phyloP scores from a whole-genome alignment of 176 grass and related monocot species.

The Aegilops speltoides region DNA sequence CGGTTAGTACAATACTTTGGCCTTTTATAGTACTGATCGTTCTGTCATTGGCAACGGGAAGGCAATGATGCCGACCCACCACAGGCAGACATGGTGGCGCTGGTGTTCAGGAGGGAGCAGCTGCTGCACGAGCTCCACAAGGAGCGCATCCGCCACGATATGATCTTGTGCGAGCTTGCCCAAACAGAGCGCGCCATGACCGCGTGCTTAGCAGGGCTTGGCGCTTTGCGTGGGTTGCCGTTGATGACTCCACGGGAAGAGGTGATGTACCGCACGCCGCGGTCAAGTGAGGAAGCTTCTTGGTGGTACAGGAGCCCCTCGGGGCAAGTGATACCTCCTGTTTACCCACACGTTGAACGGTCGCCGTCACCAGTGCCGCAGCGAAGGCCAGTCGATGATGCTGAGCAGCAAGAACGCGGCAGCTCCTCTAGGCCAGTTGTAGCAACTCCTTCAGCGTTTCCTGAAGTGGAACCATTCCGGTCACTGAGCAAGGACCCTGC shows the following conservation, averaged over 20 bases:
- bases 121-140: slow-evolving; percentile 27
- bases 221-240: background rate
- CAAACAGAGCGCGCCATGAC: slow-evolving; percentile 25
- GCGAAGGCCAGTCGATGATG: background rate
- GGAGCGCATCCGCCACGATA: slow-evolving; percentile 1
- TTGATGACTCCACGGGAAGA: slow-evolving; percentile 1
- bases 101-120: background rate
- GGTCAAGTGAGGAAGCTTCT: background rate
- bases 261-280: background rate
- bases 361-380: background rate
- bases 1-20: background rate
- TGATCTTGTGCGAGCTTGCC: slow-evolving; percentile 33
- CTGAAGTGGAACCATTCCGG: background rate
- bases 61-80: background rate
- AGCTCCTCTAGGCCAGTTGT: background rate
- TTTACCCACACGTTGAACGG: slow-evolving; percentile 36
- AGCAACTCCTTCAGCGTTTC: background rate
- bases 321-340: background rate
- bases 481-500: background rate
- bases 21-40: background rate
- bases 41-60: background rate
- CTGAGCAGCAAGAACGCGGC: background rate
- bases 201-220: background rate
- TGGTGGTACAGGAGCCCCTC: background rate
- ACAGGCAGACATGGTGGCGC: background rate